Conservation (phyloP, 352 stramenopile species). For the Globisporangium mamillatum region DNA sequence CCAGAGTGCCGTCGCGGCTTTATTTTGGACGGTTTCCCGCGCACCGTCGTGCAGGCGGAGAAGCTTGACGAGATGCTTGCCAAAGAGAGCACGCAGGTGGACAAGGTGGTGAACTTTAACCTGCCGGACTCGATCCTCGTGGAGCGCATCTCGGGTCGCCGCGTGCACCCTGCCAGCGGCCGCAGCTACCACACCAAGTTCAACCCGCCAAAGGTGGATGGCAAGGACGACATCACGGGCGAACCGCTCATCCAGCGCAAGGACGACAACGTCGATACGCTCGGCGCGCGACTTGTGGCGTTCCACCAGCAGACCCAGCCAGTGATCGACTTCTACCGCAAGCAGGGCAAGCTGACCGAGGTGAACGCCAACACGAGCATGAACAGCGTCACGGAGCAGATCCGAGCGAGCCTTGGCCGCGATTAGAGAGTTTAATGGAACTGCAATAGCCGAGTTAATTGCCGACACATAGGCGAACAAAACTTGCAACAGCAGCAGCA, state of each 20-base stretch:
- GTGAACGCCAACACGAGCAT: conserved; percentile 92
- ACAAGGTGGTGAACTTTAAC: conserved; percentile 95
- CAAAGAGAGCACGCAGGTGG: conserved; percentile 82
- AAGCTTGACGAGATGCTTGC: conserved; percentile 97
- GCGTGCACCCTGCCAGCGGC: conserved; percentile 94
- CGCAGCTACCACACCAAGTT: conserved; percentile 98
- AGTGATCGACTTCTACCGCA: conserved; percentile 91
- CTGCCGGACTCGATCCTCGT: conserved; percentile 95
- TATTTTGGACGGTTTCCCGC: conserved; percentile 99
- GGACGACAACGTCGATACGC: conserved; percentile 94
- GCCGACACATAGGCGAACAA: not conserved
- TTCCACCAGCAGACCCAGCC: conserved; percentile 98
- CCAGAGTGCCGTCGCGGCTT: conserved; percentile 98
- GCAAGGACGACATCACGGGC: conserved; percentile 92
- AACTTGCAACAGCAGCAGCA: not conserved
- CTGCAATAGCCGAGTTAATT: not conserved
- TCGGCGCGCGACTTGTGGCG: conserved; percentile 89
- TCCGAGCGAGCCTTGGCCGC: conserved; percentile 64
- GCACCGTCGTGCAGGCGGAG: conserved; percentile 97
- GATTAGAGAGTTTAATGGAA: conserved; percentile 44
- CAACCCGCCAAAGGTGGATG: conserved; percentile 91
- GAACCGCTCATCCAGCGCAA: conserved; percentile 96
- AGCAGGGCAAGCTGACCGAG: conserved; percentile 79
- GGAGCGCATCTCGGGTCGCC: conserved; percentile 95
- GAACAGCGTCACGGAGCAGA: conserved; percentile 78